Conservation (phyloP, 2,329 filamentous ascomycete genomes). For the Diplodia corticola region DNA sequence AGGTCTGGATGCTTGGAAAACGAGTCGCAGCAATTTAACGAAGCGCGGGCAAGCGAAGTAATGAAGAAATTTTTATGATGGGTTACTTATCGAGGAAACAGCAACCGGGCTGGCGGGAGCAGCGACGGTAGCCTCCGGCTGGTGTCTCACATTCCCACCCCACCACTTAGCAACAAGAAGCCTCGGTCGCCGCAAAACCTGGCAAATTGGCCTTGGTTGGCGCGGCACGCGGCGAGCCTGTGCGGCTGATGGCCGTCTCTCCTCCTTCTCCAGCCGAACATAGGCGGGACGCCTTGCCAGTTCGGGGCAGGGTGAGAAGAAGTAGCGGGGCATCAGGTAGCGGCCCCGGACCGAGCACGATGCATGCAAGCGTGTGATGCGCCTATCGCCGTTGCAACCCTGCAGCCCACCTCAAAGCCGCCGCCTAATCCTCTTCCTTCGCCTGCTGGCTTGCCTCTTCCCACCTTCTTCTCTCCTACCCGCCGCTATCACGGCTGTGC, state of each 20-base stretch:
- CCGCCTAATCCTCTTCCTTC: slow-evolving; percentile 9
- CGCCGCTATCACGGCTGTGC: background rate
- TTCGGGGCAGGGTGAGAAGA: slow-evolving; percentile 27
- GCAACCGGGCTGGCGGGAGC: background rate
- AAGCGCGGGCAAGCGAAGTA: background rate
- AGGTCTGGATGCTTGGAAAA: background rate
- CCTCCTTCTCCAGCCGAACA: background rate
- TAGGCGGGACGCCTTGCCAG: slow-evolving; percentile 16
- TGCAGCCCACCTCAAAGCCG: background rate
- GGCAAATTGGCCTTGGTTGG: background rate
- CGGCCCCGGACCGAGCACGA: slow-evolving; percentile 20
- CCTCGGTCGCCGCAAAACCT: background rate
- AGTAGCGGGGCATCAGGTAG: slow-evolving; percentile 22
- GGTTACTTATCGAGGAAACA: background rate
- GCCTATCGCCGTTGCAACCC: slow-evolving; percentile 10
- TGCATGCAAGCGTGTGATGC: slow-evolving; percentile 12
- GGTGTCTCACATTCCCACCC: background rate
- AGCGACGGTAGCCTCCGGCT: background rate
- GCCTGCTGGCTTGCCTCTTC: slow-evolving; percentile 24
- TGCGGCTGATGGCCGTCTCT: background rate
- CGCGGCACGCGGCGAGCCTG: background rate
- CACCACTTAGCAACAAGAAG: too few species aligned
- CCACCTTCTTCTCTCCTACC: slow-evolving; percentile 15
- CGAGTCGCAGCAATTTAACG: background rate
- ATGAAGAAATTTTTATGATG: background rate